Evolutionary conservation across 2,329 filamentous ascomycete species (phyloP), one percentile per base, ranked within the genome.

Genomic region (Pseudogymnoascus sp.): DNA sequence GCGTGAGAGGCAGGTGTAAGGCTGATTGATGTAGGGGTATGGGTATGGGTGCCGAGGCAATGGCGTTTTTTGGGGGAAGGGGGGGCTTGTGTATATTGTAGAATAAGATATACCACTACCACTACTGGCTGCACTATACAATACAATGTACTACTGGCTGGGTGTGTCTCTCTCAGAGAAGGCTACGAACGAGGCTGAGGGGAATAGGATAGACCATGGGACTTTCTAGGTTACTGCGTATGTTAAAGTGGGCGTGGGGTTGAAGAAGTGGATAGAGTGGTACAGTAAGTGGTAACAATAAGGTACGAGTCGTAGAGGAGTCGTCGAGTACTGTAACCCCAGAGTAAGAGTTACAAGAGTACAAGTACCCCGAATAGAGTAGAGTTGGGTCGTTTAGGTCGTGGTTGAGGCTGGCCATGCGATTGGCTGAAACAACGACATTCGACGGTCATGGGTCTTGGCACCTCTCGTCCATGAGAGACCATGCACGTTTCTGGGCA

Each of bases 381-480:
- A 25, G 12, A 30, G 14, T 28, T 28, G 43, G 43, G 14, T 20
- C 9, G 47, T 14, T 14, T 25, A 54, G 47, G 47, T 54, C 47
- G 47, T 54, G 47, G 47, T 54, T 54, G 47, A 9, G 33, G 0
- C 3, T 18, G 47, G 2, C 2, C 47, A 18, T 54, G 5, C 11
- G 28, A 54, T 54, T 54, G 47, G 47, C 18, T 7, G 47, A 54
- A 33, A 33, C 28, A 16, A 54, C 47, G 47, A 54, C 47, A 54
- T 54, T 54, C 47, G 47, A 54, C 25, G n/a, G 1, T 18, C 47
- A n/a, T 1, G 28, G 25, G 47, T 30, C 47, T 54, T 54, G 47
- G 47, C 47, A 54, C 47, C 47, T 54, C 47, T 54, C 47, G 47
- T 33, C 47, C 47, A 54, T 33, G 39, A 54, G 47, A 54, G 6